Percentiles rank a stretch among this genome's conserved stretches.
These are phyloP conservation scores for Leccinellum luteum DNA, from an alignment of 768 basidiomycete genomes.

Conservation along the genomic window DNA sequence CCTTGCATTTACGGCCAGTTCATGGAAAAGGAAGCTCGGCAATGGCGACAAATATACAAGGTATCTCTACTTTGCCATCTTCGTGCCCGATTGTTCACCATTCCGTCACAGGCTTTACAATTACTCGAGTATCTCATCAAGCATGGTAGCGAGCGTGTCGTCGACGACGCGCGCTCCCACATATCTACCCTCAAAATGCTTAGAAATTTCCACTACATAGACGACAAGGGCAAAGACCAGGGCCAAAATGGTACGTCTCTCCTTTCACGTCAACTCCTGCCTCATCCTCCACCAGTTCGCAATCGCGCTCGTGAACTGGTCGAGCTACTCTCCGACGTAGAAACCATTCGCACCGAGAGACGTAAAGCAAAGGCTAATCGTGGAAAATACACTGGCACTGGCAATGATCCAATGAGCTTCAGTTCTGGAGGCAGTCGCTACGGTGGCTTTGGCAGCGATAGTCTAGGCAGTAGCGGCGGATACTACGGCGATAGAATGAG, in stretches of 20 bases:
- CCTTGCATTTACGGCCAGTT: constrained; percentile 92
- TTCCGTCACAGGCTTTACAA: constrained; percentile 67
- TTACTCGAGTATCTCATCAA: constrained; percentile 95
- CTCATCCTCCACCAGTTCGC: constrained; percentile 57
- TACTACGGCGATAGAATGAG: constrained; percentile 45
- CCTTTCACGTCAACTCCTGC: not conserved
- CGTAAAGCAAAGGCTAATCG: constrained; percentile 91
- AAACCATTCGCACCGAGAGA: constrained; percentile 83
- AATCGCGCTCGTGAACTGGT: constrained; percentile 92
- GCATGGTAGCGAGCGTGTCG: constrained; percentile 95
- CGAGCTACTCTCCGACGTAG: constrained; percentile 89
- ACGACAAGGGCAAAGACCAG: constrained; percentile 98
- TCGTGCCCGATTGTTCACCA: not conserved
- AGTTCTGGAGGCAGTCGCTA: constrained; percentile 54
- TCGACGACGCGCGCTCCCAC: constrained; percentile 95
- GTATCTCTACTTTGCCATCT: constrained; percentile 32
- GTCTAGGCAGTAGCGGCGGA: constrained; percentile 32
- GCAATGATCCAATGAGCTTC: constrained; percentile 78
- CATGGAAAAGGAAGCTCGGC: constrained; percentile 97
- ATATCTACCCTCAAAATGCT: constrained; percentile 97
- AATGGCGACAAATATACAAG: constrained; percentile 99
- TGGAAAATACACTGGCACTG: constrained; percentile 84
- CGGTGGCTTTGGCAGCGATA: constrained; percentile 70
- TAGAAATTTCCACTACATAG: constrained; percentile 95
- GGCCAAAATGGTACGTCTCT: constrained; percentile 84